These are phyloP conservation scores for Fraxinus angustifolia DNA, from an alignment of 305 asterid genomes.

Conservation along the genomic window DNA sequence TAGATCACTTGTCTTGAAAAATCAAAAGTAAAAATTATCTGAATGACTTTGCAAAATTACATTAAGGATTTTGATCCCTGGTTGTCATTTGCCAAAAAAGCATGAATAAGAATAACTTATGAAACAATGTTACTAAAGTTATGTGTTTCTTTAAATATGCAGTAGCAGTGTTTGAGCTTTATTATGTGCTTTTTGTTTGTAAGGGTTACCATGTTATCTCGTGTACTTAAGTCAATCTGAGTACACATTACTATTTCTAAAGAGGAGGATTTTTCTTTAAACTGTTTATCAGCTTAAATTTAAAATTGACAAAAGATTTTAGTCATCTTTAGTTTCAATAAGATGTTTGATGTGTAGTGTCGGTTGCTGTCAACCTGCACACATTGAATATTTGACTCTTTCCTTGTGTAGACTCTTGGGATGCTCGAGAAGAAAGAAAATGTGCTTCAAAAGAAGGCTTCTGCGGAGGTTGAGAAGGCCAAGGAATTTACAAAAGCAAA, in stretches of 20 bases:
- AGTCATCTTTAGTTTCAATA: neutral
- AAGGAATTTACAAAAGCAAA: constrained; percentile 32
- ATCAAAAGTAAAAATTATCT: neutral
- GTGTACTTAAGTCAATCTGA: neutral
- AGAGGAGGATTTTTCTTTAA: neutral
- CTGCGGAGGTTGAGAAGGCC: constrained; percentile 34
- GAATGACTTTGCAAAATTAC: neutral
- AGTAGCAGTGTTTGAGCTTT: neutral
- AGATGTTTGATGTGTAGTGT: neutral
- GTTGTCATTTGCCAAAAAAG: neutral
- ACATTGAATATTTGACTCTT: neutral
- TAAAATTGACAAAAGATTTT: neutral
- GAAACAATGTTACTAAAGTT: neutral
- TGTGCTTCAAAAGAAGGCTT: constrained; percentile 33
- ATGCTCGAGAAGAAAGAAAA: constrained; percentile 40
- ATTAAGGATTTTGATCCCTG: neutral
- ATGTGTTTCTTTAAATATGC: neutral
- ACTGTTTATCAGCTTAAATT: neutral
- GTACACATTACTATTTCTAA: neutral
- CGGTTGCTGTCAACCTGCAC: neutral
- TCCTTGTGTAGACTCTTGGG: constrained; percentile 28
- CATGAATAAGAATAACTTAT: neutral
- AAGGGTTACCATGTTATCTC: neutral
- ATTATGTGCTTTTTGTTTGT: neutral
- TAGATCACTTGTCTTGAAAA: neutral